Evolutionary conservation across 2,329 filamentous ascomycete genomes (phyloP), one percentile per base, ranked within the genome.

Genomic region (Neoarthrinium moseri): DNA sequence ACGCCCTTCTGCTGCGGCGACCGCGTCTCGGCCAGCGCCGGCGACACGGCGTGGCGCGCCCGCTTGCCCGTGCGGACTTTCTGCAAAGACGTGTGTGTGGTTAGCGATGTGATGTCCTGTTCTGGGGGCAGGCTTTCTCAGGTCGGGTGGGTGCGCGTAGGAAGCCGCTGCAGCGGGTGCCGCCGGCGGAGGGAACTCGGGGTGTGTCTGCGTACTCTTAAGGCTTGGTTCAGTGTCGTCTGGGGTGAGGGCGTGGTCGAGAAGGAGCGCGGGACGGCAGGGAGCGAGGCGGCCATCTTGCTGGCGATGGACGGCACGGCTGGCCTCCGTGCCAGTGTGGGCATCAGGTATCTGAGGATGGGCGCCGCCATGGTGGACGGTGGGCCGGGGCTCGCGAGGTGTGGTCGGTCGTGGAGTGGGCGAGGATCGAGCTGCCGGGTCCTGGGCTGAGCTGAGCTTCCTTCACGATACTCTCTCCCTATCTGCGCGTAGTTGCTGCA

Each of bases 1-100:
- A 99, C 94, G 57, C 92, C 94, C 75, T 97, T 97, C 72, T 96
- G 85, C 63, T 87, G 82, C 4, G 94, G 91, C 34, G 88, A 80
- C 42, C 81, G 68, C 51, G 78, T 78, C 52, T 77, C 77, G 40
- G 77, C 76, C 44, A 99, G 80, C 18, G 92, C 91, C 0, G 94
- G 94, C 3, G 92, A 97, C 42, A 89, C 84, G 56, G 89, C 81
- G 70, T 95, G 91, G 53, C 94, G 89, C 2, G 87, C 88, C 48
- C 81, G 81, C 70, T 95, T 90, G 39, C 83, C 77, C 56, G 82
- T 82, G 51, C 94, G 87, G 62, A 89, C 91, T 56, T 90, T 89
- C 65, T 83, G 67, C 5, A 40, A 11, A 2, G 22, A 20, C 23
- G 18, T 15, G 30, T 20, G 44, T 18, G 47, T 36, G 36, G 18